phyloP scores from a whole-genome alignment of 1,284 basidiomycete species.

The Puccinia coronata region DNA sequence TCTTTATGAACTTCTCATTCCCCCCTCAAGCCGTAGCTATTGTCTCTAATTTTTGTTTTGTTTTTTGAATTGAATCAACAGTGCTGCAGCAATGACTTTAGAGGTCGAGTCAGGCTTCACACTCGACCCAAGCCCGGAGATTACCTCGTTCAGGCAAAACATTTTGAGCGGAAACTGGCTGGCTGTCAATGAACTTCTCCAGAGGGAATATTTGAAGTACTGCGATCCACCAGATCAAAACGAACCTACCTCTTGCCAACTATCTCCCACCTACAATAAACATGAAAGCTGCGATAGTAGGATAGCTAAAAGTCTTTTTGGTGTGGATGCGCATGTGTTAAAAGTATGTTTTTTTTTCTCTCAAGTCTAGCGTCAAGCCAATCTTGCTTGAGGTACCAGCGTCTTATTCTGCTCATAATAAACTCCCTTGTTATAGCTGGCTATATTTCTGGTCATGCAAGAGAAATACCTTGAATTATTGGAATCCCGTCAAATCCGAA shows the following conservation, averaged over 20 bases:
- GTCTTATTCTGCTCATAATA: constrained; percentile 45
- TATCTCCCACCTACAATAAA: constrained; percentile 1
- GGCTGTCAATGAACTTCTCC: constrained; percentile 73
- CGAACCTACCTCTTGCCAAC: neutral
- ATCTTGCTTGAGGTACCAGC: constrained; percentile 9
- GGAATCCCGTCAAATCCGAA: constrained; percentile 76
- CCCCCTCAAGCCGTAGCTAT: neutral
- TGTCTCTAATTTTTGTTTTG: constrained; percentile 9
- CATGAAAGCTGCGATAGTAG: constrained; percentile 61
- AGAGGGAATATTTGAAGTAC: constrained; percentile 57
- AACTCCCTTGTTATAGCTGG: constrained; percentile 64
- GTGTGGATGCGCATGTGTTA: constrained; percentile 64
- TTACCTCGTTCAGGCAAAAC: constrained; percentile 76
- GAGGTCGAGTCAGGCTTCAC: constrained; percentile 89
- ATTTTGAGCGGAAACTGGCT: constrained; percentile 82
- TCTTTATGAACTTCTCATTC: neutral
- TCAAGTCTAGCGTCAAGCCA: constrained; percentile 1
- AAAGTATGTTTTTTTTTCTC: constrained; percentile 53
- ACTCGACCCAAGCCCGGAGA: constrained; percentile 72
- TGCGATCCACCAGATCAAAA: constrained; percentile 9
- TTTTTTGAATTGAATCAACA: constrained; percentile 58
- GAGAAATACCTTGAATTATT: constrained; percentile 97
- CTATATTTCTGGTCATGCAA: constrained; percentile 81
- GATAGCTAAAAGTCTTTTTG: constrained; percentile 68
- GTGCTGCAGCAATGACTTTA: constrained; percentile 81